These are phyloP conservation scores for Huntiella bhutanensis DNA, from an alignment of 2,329 filamentous ascomycete genomes.

Conservation along the genomic window DNA sequence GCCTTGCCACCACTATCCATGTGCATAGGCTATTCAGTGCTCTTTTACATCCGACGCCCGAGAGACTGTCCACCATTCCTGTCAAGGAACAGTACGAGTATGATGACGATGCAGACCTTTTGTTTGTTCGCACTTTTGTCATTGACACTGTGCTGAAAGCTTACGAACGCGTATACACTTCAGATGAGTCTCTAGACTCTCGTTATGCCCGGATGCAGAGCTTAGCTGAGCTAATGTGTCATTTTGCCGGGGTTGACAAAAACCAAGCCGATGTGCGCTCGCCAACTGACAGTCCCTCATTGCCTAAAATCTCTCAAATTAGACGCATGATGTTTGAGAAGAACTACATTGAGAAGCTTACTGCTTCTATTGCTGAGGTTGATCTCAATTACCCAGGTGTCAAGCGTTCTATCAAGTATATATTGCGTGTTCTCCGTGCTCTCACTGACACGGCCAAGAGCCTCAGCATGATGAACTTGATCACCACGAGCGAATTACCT, in stretches of 20 bases:
- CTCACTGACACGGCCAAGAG: conserved; percentile 74
- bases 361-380: conserved; percentile 81
- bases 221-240: conserved; percentile 78
- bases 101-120: conserved; percentile 64
- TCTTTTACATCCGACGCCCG: conserved; percentile 71
- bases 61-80: conserved; percentile 37
- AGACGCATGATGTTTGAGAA: conserved; percentile 97
- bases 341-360: conserved; percentile 76
- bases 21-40: conserved; percentile 75
- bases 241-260: conserved; percentile 70
- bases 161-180: conserved; percentile 70
- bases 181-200: conserved; percentile 60
- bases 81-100: conserved; percentile 39
- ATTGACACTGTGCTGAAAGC: conserved; percentile 82
- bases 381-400: conserved; percentile 87
- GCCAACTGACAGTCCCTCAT: conserved; percentile 25
- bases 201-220: conserved; percentile 79
- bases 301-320: conserved; percentile 36
- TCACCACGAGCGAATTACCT: conserved; percentile 45
- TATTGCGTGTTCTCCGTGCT: conserved; percentile 71
- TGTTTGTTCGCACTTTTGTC: conserved; percentile 88
- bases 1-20: conserved; percentile 63
- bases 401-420: conserved; percentile 90
- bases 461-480: conserved; percentile 63
- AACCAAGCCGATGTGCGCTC: conserved; percentile 25